Conservation (phyloP, 805 yeast species). For the Suhomyces tanzawaensis region DNA sequence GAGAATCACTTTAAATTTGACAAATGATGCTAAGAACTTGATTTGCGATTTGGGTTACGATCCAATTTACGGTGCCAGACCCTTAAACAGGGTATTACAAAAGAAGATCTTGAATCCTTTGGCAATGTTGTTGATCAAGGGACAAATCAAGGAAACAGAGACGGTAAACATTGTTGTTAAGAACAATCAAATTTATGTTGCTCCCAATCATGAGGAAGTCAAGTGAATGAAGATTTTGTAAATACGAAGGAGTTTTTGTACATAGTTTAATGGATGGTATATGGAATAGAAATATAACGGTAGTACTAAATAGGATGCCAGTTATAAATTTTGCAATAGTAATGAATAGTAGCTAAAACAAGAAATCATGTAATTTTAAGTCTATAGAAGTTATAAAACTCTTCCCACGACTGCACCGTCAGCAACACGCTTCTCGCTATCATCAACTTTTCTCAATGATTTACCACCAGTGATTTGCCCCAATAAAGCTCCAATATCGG, state of each 20-base stretch:
- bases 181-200: conserved; percentile 23
- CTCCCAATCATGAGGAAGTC: conserved; percentile 35
- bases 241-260: too few species aligned
- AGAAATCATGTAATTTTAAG: too few species aligned
- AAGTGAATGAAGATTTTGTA: too few species aligned
- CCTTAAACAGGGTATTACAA: conserved; percentile 86
- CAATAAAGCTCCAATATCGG: conserved; percentile 47
- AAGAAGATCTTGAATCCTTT: conserved; percentile 83
- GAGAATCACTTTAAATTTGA: conserved; percentile 59
- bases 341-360: too few species aligned
- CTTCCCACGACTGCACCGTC: conserved; percentile 50
- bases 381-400: conserved; percentile 31
- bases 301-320: too few species aligned
- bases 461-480: conserved; percentile 59
- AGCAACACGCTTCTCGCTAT: conserved; percentile 44
- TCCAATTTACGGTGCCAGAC: conserved; percentile 92
- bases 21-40: conserved; percentile 70
- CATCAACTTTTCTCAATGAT: conserved; percentile 49
- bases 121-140: conserved; percentile 76
- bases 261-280: too few species aligned
- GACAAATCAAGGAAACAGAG: conserved; percentile 55
- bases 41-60: conserved; percentile 87
- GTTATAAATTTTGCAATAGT: too few species aligned
- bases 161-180: conserved; percentile 26
- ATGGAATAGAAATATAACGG: too few species aligned